Percentiles rank a stretch among this genome's conserved stretches.
Conservation (phyloP, 331 rosid species). For the Telfairia occidentalis region DNA sequence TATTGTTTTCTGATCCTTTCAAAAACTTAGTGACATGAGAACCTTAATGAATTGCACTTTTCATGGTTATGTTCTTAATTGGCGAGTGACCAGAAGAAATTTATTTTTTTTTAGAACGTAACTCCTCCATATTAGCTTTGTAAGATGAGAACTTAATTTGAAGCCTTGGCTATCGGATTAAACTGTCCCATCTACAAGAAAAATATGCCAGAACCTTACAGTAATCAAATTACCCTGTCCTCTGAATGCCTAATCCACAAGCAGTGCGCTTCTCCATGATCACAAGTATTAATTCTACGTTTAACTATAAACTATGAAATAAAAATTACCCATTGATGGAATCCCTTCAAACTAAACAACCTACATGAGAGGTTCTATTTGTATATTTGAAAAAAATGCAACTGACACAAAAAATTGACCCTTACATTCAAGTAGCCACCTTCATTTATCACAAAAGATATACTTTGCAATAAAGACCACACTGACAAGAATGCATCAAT, state of each 20-base stretch:
- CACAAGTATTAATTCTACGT: not conserved
- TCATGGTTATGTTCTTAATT: not conserved
- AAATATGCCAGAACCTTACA: not conserved
- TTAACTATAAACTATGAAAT: not conserved
- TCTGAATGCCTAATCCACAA: not conserved
- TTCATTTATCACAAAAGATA: not conserved
- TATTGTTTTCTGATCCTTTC: not conserved
- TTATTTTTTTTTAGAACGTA: not conserved
- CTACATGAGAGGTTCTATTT: not conserved
- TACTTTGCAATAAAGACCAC: not conserved
- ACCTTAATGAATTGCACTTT: not conserved
- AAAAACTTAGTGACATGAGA: not conserved
- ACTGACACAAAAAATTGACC: not conserved
- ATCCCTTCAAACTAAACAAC: not conserved
- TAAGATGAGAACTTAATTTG: not conserved
- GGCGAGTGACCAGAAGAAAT: not conserved
- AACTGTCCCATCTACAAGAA: not conserved
- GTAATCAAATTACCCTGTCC: not conserved
- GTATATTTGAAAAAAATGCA: not conserved
- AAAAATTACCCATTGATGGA: not conserved
- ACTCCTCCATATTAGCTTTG: not conserved
- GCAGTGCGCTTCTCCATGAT: not conserved
- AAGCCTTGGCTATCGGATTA: not conserved
- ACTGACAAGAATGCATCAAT: not conserved
- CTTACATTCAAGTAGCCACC: not conserved